Percentiles rank a stretch among this genome's conserved stretches.
phyloP scores from a whole-genome alignment of 139 green algal genomes.

The Ettlia oleoabundans region DNA sequence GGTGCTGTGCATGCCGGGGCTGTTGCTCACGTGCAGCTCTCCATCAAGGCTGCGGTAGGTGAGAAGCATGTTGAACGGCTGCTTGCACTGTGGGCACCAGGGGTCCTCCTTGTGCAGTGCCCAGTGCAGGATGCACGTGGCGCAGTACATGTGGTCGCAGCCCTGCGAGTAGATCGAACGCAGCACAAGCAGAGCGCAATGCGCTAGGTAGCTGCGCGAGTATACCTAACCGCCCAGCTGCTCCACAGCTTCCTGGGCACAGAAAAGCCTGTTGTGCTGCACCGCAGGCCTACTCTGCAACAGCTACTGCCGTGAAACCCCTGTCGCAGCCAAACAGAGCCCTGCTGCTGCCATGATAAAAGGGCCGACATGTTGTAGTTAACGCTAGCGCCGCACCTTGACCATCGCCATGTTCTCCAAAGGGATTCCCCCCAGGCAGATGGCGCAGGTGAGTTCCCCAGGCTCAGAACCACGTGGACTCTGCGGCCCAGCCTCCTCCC shows the following conservation, averaged over 20 bases:
- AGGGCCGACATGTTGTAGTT: no score
- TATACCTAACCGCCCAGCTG: no score
- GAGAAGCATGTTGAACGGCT: slow-evolving; percentile 63
- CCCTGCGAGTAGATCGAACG: background rate
- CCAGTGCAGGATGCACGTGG: slow-evolving; percentile 85
- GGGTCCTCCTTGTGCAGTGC: slow-evolving; percentile 65
- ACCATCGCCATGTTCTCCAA: slow-evolving; percentile 69
- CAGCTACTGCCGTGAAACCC: no score
- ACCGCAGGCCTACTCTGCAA: no score
- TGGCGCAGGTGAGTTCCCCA: slow-evolving; percentile 76
- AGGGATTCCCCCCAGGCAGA: slow-evolving; percentile 76
- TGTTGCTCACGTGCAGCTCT: slow-evolving; percentile 45
- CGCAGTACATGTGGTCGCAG: slow-evolving; percentile 40
- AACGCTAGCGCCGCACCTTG: no score
- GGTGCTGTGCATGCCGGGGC: background rate
- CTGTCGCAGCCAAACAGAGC: no score
- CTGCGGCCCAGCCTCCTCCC: background rate
- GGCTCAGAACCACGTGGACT: slow-evolving; percentile 26
- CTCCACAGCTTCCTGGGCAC: no score
- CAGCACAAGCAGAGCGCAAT: background rate
- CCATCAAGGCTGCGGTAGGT: slow-evolving; percentile 79
- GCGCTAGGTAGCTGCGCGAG: background rate
- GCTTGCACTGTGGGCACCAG: slow-evolving; percentile 83
- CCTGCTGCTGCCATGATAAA: no score
- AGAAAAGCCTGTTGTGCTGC: no score